These are phyloP conservation scores for Neurospora sp. DNA, from an alignment of 2,329 filamentous ascomycete species.

Conservation along the genomic window DNA sequence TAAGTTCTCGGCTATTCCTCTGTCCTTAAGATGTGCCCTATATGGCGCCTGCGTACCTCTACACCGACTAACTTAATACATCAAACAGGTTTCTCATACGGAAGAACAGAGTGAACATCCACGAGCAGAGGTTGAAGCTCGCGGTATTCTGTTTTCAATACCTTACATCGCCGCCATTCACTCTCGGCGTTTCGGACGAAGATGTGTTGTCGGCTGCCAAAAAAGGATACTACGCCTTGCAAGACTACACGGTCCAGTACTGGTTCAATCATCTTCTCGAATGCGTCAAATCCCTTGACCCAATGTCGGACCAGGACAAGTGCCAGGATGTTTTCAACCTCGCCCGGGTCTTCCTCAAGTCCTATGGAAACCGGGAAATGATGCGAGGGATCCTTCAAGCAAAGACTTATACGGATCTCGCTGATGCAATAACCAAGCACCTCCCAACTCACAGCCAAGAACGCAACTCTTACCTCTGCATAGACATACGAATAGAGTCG, in stretches of 20 bases:
- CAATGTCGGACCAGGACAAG: fast-evolving
- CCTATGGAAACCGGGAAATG: not conserved
- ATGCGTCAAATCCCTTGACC: too few relatives aligned
- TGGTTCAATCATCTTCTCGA: too few relatives aligned
- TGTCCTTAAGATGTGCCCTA: too few relatives aligned
- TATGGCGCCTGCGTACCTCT: too few relatives aligned
- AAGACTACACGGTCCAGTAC: not conserved
- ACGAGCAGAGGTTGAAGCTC: not conserved
- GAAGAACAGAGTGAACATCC: not conserved
- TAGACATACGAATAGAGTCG: not conserved
- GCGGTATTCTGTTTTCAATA: not conserved
- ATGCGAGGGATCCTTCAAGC: too few relatives aligned
- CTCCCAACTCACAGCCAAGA: too few relatives aligned
- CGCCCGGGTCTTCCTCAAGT: too few relatives aligned
- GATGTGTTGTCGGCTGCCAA: not conserved
- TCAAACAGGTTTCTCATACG: not conserved
- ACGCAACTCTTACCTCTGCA: not conserved
- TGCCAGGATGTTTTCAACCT: too few relatives aligned
- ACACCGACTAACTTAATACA: too few relatives aligned
- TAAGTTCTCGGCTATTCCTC: too few relatives aligned
- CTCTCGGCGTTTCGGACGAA: not conserved
- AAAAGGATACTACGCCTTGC: not conserved
- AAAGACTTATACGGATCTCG: too few relatives aligned
- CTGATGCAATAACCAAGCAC: too few relatives aligned
- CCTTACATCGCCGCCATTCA: not conserved